Evolutionary conservation across 306 rosid genomes (phyloP), one percentile per base, ranked within the genome.

Genomic region (Gillenia trifoliata): DNA sequence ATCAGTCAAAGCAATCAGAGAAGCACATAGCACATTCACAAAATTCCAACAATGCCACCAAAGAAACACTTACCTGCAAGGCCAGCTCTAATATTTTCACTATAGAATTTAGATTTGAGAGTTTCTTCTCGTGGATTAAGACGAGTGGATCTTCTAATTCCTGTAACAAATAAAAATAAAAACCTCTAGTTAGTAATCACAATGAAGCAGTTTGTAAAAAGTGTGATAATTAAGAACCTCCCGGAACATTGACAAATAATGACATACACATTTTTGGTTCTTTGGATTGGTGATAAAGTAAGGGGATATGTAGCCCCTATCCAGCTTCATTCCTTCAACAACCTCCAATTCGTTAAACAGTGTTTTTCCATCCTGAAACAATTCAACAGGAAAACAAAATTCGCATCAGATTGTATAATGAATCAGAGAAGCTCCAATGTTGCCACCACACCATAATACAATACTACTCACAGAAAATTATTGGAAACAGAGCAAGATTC

Each of bases 321-420:
- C 98, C n/a, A 94, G 85, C 86, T 91, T 94, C 97, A 94, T 94
- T 70, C 98, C 98, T 81, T 94, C 98, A 57, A 93, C 96, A 64
- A 93, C 97, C 84, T 93, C 98, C 90, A 93, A 84, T 80, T 93
- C 98, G 43, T 93, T 93, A 31, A 88, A 67, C 75, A 93, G 54
- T 54, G 97, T 93, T 67, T 93, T 93, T 34, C 98, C 98, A 82
- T 91, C 98, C 97, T 91, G 85, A 65, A 83, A 77, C 20, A 69
- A 56, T 74, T 78, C 52, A 80, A 56, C 41, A 66, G 3, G 16
- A 34, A 31, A 54, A 50, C 20, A 57, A 10, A 4, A 3, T 29
- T 28, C 29, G 56, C 17, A 59, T 2, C 8, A 22, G 63, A 78
- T 38, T n/a, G 12, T 6, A 1, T 17, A 60, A 36, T 26, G 57